Evolutionary conservation across 257 asterid species (phyloP).

Genomic region (Solanum pennellii): DNA sequence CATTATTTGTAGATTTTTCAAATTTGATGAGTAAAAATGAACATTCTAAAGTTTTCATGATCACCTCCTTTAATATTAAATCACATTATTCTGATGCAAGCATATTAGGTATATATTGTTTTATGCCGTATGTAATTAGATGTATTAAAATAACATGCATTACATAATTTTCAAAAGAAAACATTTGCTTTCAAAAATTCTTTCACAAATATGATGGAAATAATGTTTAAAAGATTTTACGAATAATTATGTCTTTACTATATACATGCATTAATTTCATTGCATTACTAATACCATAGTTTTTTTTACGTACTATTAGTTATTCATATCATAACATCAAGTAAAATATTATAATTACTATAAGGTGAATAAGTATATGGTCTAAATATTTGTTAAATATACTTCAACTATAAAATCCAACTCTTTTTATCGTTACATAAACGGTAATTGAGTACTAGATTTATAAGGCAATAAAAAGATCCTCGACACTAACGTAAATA

Average conservation of each 20-base stretch:
- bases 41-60: background rate
- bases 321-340: background rate
- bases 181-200: background rate
- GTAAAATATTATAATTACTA: no score
- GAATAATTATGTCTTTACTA: background rate
- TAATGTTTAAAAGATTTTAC: background rate
- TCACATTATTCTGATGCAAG: background rate
- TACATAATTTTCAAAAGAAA: background rate
- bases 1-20: no score
- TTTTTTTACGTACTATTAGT: no score
- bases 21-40: no score
- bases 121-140: background rate
- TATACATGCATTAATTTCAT: background rate
- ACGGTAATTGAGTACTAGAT: background rate
- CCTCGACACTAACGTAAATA: background rate
- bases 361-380: background rate
- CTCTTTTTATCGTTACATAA: background rate
- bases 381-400: background rate
- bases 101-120: background rate
- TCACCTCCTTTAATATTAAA: background rate
- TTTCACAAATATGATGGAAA: background rate
- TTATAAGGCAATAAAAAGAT: background rate
- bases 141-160: background rate
- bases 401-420: background rate
- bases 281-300: no score